phyloP scores from a whole-genome alignment of 2,329 filamentous ascomycete species.

The Pseudogymnoascus sp. region DNA sequence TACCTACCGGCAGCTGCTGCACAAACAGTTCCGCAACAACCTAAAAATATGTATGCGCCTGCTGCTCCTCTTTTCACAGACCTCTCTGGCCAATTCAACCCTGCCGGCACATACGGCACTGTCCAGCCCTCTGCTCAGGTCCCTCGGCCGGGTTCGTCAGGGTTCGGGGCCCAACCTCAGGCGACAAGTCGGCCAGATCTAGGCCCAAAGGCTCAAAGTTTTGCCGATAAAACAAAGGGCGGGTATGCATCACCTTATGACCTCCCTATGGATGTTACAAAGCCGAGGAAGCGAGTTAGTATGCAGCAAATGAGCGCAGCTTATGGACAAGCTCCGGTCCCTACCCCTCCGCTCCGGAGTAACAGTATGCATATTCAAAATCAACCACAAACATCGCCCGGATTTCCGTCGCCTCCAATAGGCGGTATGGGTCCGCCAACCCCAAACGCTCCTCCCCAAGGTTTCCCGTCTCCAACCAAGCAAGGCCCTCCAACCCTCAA shows the following conservation, averaged over 20 bases:
- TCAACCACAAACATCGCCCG: conserved; percentile 17
- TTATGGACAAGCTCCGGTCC: conserved; percentile 20
- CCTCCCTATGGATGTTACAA: conserved; percentile 80
- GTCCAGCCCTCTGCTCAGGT: not conserved
- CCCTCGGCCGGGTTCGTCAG: not conserved
- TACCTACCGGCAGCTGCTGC: conserved; percentile 24
- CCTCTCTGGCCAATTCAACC: conserved; percentile 23
- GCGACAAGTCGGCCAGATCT: conserved; percentile 34
- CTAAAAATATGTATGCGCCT: conserved; percentile 25
- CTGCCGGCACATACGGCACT: conserved; percentile 19
- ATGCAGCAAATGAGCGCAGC: conserved; percentile 37
- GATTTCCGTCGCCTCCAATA: conserved; percentile 19
- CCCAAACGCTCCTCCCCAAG: not conserved
- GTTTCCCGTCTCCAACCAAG: not conserved
- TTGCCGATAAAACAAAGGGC: conserved; percentile 81
- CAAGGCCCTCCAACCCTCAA: conserved; percentile 15
- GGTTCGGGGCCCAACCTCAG: conserved; percentile 25
- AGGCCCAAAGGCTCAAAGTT: conserved; percentile 64
- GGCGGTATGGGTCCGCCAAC: conserved; percentile 15
- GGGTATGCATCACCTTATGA: conserved; percentile 95
- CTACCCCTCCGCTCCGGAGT: conserved; percentile 24
- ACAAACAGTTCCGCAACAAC: conserved; percentile 9
- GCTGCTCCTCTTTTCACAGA: conserved; percentile 27
- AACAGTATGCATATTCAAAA: conserved; percentile 23
- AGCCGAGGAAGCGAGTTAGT: conserved; percentile 58